Base-by-base conservation (phyloP, 208 protist genomes). In the Vickermania ingenoplastis region DNA sequence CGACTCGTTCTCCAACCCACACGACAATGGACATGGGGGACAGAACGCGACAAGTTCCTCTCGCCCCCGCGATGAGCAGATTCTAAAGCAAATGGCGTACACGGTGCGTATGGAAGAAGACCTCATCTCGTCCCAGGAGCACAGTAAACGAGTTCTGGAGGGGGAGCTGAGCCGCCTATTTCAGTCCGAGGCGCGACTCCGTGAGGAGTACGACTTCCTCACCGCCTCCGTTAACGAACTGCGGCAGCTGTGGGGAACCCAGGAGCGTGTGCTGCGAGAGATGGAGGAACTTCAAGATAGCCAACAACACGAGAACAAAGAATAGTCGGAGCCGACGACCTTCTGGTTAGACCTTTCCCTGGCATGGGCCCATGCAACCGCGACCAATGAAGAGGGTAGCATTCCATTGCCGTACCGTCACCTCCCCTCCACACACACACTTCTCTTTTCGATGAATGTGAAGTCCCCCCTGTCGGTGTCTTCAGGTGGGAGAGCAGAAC, bases 61-160 rank as follows among this genome's bases (percentile, higher is more conserved):
- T n/a, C 7, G 36, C 7, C 36, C 36, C 36, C 7, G 17, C 17
- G 36, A 45, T 17, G 70, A 77, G 27, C 67, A 59, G 31, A 65
- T 92, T 7, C 75, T 86, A 71, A 73, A 65, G 22, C 78, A 82
- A 61, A 83, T 89, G 27, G 58, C 72, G 1, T 80, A 63, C 57
- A 57, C 61, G 13, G 74, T 92, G 3, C 72, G 81, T 31, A 54
- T 69, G 23, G 79, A 89, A 50, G 58, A 65, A 28, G 81, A 92
- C 61, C 28, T 70, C 24, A 79, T 81, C 61, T 31, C 71, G 2
- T 63, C 77, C 4, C 73, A 80, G 61, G 75, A 83, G 53, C 79
- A 89, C 63, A 85, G 74, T 60, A 86, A 89, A 56, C 67, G 75
- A 5, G 73, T 81, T 14, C 67, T 92, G 41, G 81, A 89, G 54